Conservation (phyloP, 140 eudicot species). For the Cichorium intybus region DNA sequence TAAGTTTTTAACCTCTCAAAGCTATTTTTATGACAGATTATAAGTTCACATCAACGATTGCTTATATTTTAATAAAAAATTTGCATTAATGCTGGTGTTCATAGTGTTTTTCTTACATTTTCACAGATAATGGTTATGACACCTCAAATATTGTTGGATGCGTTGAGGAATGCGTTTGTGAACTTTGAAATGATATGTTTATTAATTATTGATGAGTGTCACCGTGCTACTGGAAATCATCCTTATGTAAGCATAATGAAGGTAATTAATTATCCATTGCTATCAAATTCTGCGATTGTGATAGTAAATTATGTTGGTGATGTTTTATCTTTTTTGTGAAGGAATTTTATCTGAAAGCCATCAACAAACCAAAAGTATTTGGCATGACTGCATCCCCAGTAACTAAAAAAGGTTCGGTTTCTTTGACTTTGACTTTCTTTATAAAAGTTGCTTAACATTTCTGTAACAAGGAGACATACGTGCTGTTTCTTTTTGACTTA, state of each 20-base stretch:
- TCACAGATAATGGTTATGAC: slow-evolving; percentile 80
- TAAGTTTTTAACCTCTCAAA: background rate
- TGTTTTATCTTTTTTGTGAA: slow-evolving; percentile 25
- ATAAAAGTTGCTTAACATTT: no score
- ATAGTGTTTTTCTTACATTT: background rate
- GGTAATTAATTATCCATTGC: slow-evolving; percentile 39
- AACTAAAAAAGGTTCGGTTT: slow-evolving; percentile 54
- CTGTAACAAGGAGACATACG: no score
- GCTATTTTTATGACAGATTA: background rate
- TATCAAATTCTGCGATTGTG: background rate
- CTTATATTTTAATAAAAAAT: background rate
- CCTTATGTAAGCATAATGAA: slow-evolving; percentile 74
- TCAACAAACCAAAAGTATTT: slow-evolving; percentile 63
- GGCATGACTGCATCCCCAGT: slow-evolving; percentile 84
- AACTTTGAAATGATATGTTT: slow-evolving; percentile 48
- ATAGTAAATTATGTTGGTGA: slow-evolving; percentile 12
- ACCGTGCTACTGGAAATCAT: slow-evolving; percentile 69
- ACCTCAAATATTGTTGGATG: slow-evolving; percentile 79
- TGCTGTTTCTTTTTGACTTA: no score
- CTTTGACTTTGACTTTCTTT: no score
- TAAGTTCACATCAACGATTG: background rate
- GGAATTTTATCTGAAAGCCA: slow-evolving; percentile 67
- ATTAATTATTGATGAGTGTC: slow-evolving; percentile 76
- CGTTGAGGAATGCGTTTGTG: slow-evolving; percentile 64
- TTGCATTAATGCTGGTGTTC: background rate